These are phyloP conservation scores for Arthroderma sp. DNA, from an alignment of 2,329 filamentous ascomycete genomes.

Conservation along the genomic window DNA sequence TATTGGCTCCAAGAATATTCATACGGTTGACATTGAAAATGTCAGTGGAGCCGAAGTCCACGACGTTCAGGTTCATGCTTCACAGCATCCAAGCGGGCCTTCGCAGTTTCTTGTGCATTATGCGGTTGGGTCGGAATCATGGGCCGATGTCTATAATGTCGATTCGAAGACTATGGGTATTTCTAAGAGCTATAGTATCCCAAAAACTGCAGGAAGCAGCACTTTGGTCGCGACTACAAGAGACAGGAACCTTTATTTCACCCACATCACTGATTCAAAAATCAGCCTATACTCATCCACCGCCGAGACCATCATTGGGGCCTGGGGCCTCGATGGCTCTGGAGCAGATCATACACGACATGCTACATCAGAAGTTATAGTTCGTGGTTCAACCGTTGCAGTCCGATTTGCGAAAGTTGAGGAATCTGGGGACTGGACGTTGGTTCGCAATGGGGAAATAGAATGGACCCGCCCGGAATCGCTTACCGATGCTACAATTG, in stretches of 20 bases:
- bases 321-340: constrained; percentile 50
- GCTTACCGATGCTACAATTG: constrained; percentile 64
- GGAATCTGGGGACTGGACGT: constrained; percentile 59
- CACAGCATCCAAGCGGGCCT: constrained; percentile 55
- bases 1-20: constrained; percentile 30
- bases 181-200: constrained; percentile 67
- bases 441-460: constrained; percentile 68
- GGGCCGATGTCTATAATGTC: constrained; percentile 76
- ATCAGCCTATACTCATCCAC: constrained; percentile 60
- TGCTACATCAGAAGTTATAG: constrained; percentile 69
- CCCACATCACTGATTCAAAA: constrained; percentile 63
- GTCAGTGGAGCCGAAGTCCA: constrained; percentile 36
- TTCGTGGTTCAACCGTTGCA: constrained; percentile 58
- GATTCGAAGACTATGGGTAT: constrained; percentile 56
- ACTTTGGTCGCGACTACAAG: constrained; percentile 55
- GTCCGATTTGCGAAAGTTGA: constrained; percentile 61
- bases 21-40: constrained; percentile 27
- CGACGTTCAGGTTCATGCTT: constrained; percentile 55
- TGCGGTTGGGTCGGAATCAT: constrained; percentile 55
- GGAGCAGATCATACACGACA: constrained; percentile 43
- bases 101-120: constrained; percentile 80
- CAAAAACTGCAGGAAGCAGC: constrained; percentile 39
- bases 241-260: constrained; percentile 78
- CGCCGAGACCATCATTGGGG: constrained; percentile 61
- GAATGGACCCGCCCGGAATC: constrained; percentile 75